phyloP scores from a whole-genome alignment of 495 filamentous ascomycete genomes.

The Venustampulla echinocandica region DNA sequence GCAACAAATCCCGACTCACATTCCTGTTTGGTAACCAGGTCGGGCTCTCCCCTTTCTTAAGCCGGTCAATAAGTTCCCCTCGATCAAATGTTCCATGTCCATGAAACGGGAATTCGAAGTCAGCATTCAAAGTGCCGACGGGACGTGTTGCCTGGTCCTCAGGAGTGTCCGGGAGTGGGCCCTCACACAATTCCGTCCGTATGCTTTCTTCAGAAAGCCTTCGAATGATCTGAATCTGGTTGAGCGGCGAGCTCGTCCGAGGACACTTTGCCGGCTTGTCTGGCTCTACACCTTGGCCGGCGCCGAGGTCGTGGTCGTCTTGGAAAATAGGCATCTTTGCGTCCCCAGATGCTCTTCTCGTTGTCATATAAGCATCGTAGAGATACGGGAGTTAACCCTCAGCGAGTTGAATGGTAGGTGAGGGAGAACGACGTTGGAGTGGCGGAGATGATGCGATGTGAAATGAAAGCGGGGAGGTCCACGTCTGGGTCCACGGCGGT shows the following conservation, averaged over 20 bases:
- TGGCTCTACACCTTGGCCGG: constrained; percentile 19
- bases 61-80: constrained; percentile 70
- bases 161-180: constrained; percentile 35
- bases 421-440: constrained; percentile 5
- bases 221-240: constrained; percentile 7
- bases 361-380: constrained; percentile 16
- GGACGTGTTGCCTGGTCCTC: constrained; percentile 20
- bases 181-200: constrained; percentile 48
- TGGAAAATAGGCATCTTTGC: constrained; percentile 53
- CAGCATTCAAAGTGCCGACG: constrained; percentile 2
- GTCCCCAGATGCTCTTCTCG: constrained; percentile 7
- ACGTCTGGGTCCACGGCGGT: neutral
- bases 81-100: constrained; percentile 38
- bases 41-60: constrained; percentile 73
- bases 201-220: constrained; percentile 34
- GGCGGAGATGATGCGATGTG: constrained; percentile 1
- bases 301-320: constrained; percentile 29
- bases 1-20: constrained; percentile 44
- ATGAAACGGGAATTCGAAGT: constrained; percentile 12
- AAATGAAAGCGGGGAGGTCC: constrained; percentile 14
- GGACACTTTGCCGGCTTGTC: constrained; percentile 10
- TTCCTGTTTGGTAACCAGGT: constrained; percentile 60
- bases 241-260: constrained; percentile 8
- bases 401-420: constrained; percentile 2
- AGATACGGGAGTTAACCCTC: too few relatives aligned